These are phyloP conservation scores for Leptosphaerulina australis DNA, from an alignment of 2,329 filamentous ascomycete genomes.

Conservation along the genomic window DNA sequence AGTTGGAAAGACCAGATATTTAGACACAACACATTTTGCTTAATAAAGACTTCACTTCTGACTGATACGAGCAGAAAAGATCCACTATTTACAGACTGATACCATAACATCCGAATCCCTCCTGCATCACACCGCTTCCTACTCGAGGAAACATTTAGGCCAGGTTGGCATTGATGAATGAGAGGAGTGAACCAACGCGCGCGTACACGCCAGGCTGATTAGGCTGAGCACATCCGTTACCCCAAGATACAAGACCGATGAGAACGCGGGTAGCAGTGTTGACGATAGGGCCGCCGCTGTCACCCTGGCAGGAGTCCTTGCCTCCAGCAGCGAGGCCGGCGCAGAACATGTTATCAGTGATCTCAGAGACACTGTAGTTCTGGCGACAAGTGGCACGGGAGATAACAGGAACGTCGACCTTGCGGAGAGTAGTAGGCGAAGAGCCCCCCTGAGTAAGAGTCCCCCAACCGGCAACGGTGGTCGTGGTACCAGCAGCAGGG, in stretches of 20 bases:
- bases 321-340: constrained; percentile 33
- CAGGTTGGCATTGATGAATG: constrained; percentile 32
- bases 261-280: constrained; percentile 16
- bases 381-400: constrained; percentile 31
- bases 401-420: constrained; percentile 40
- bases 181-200: constrained; percentile 21
- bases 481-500: constrained; percentile 27
- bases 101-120: too few relatives aligned
- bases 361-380: constrained; percentile 23
- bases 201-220: constrained; percentile 37
- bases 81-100: too few relatives aligned
- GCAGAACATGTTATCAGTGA: constrained; percentile 39
- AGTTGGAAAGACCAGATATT: too few relatives aligned
- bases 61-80: too few relatives aligned
- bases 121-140: too few relatives aligned
- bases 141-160: background rate
- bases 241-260: constrained; percentile 34
- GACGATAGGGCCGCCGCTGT: constrained; percentile 38
- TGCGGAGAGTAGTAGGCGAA: constrained; percentile 26
- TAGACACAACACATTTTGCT: too few relatives aligned
- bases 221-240: constrained; percentile 33
- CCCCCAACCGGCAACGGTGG: constrained; percentile 38
- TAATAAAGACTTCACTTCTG: too few relatives aligned
- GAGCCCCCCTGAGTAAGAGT: constrained; percentile 18
- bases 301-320: constrained; percentile 45